Evolutionary conservation across 2,329 filamentous ascomycete species (phyloP), one percentile per base, ranked within the genome.

Genomic region (Didymellaceae sp.): DNA sequence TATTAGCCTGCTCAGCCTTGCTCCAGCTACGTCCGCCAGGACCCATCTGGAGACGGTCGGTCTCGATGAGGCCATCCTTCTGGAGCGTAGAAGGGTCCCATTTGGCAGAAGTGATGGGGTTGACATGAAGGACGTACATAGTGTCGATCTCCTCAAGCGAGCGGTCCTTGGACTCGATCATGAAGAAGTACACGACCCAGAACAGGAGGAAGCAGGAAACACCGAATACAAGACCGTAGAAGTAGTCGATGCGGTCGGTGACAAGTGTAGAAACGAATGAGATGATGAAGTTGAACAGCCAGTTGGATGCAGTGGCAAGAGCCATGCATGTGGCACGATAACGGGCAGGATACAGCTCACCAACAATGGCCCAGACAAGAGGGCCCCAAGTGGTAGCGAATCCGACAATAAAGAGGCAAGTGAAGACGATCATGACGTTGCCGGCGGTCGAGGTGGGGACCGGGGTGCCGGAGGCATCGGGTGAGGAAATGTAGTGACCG

Each of bases 231-330:
- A 90, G 88, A 3, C 89, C 89, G 63, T 89, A 90, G 2, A 80
- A 80, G 71, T 87, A 91, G 60, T 87, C 82, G 51, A 91, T 91
- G 2, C 81, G 80, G 0, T 79, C 75, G 0, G 85, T 88, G 68
- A 92, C 91, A 72, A 91, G 90, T 1, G 89, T 87, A 0, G 89
- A 91, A 76, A 91, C 90, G 78, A 92, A 92, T 0, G 84, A 75
- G 52, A 75, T 72, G 35, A 76, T 60, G 65, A 76, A 76, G 60
- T 77, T 77, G 65, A 71, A 77, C n/a, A 74, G 63, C 76, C 76
- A 78, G 63, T 78, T 78, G 38, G 68, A 69, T 1, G 75, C 73
- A 0, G 74, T 77, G 1, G 53, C 76, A 4, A 78, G 61, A 16
- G 70, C 75, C 75, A 78, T 78, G 65, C 71, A 75, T 24, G 61